phyloP scores from a whole-genome alignment of 148 eudicot species.

The Camellia japonica region DNA sequence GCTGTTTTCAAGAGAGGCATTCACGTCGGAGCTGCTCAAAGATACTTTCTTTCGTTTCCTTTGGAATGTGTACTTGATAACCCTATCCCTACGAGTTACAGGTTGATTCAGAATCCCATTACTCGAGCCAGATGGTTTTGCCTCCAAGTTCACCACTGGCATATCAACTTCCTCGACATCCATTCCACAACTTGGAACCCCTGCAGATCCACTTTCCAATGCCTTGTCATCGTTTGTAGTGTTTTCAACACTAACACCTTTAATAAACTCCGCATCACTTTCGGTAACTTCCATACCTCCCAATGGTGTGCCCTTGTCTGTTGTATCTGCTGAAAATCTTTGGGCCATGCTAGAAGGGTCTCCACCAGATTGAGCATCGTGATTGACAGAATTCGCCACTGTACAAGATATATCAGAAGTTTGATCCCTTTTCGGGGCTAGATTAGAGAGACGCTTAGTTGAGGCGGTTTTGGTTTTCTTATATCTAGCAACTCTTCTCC shows the following conservation, averaged over 20 bases:
- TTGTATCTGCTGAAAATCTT: slow-evolving; percentile 7
- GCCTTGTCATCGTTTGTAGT: slow-evolving; percentile 21
- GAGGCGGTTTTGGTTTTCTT: slow-evolving; percentile 27
- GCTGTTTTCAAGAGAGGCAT: slow-evolving; percentile 25
- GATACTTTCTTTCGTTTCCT: slow-evolving; percentile 53
- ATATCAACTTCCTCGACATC: slow-evolving; percentile 26
- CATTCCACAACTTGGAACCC: slow-evolving; percentile 16
- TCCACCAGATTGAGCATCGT: slow-evolving; percentile 17
- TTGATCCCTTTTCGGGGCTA: slow-evolving; percentile 9
- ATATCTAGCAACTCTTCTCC: slow-evolving; percentile 9
- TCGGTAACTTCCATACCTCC: slow-evolving; percentile 15
- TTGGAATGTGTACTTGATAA: slow-evolving; percentile 52
- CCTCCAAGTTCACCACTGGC: slow-evolving; percentile 18
- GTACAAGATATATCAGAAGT: slow-evolving; percentile 15
- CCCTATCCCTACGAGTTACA: slow-evolving; percentile 30
- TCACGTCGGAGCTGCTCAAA: slow-evolving; percentile 18
- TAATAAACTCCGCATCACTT: slow-evolving; percentile 22
- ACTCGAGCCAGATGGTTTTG: slow-evolving; percentile 20
- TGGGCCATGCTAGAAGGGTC: slow-evolving; percentile 13
- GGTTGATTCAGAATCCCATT: slow-evolving; percentile 32
- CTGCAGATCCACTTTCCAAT: slow-evolving; percentile 22
- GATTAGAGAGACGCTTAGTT: slow-evolving; percentile 18
- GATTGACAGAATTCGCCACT: slow-evolving; percentile 12
- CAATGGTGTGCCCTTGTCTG: slow-evolving; percentile 11
- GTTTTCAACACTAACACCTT: slow-evolving; percentile 16